These are phyloP conservation scores for Melaleuca quinquenervia DNA, from an alignment of 345 rosid genomes.

Conservation along the genomic window DNA sequence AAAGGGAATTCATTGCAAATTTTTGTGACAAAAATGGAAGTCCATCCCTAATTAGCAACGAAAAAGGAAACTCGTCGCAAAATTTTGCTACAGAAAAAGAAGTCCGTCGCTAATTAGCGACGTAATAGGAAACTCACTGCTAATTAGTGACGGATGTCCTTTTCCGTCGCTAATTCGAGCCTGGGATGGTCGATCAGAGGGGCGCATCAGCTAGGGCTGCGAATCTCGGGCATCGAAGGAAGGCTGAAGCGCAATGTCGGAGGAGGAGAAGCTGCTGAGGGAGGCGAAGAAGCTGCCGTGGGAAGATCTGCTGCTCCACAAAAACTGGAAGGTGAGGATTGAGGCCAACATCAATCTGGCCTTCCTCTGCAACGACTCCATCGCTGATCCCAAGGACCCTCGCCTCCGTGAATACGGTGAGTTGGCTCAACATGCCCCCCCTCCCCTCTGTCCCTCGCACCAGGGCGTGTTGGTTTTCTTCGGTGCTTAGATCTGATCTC, in stretches of 20 bases:
- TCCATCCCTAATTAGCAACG: no score
- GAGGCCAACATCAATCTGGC: conserved; percentile 95
- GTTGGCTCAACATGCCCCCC: neutral
- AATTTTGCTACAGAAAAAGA: no score
- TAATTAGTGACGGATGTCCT: no score
- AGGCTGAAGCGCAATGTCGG: conserved; percentile 46
- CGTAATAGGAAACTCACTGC: no score
- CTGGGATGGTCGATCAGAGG: neutral
- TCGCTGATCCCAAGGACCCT: conserved; percentile 88
- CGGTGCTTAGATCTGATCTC: conserved; percentile 40
- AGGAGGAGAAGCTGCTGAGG: conserved; percentile 83
- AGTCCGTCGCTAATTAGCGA: no score
- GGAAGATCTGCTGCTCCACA: conserved; percentile 94
- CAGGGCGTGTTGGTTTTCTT: neutral
- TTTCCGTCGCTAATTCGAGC: no score
- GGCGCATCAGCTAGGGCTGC: neutral
- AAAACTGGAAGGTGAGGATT: conserved; percentile 96
- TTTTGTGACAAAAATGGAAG: no score
- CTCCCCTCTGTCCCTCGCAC: neutral
- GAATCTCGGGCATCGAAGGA: neutral
- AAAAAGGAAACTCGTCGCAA: no score
- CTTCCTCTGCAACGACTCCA: conserved; percentile 69
- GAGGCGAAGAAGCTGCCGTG: conserved; percentile 99
- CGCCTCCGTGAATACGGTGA: conserved; percentile 92
- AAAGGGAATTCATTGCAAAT: no score